phyloP scores from a whole-genome alignment of 208 protist species.

The Trichomonas vaginalis region DNA sequence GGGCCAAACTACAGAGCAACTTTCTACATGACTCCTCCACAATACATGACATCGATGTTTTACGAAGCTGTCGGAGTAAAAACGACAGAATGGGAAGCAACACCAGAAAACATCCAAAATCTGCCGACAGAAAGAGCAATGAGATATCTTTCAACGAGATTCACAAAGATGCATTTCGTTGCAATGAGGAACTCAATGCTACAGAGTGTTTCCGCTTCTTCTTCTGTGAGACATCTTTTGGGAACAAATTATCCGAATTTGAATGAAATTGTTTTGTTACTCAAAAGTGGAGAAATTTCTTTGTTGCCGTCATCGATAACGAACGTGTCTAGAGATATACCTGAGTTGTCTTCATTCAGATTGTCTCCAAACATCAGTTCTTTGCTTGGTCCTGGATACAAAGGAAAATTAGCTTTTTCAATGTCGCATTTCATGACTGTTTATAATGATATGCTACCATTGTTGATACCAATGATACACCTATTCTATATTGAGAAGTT shows the following conservation, averaged over 20 bases:
- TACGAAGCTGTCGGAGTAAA: background rate
- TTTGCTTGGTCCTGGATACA: background rate
- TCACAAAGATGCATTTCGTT: background rate
- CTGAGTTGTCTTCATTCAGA: background rate
- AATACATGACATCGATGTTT: background rate
- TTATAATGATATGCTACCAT: background rate
- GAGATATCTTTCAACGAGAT: background rate
- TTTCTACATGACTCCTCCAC: background rate
- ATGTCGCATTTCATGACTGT: background rate
- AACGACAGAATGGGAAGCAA: background rate
- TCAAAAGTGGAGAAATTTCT: background rate
- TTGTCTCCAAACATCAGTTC: background rate
- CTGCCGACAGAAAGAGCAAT: background rate
- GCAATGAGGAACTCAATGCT: background rate
- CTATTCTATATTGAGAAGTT: background rate
- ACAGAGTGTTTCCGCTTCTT: background rate
- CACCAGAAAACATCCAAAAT: background rate
- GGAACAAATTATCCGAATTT: background rate
- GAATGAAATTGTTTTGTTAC: background rate
- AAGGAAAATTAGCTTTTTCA: background rate
- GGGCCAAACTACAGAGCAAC: background rate
- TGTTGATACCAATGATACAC: background rate
- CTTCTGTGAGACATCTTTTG: background rate
- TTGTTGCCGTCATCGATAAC: background rate
- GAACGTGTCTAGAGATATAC: background rate